Percentiles rank a stretch among this genome's conserved stretches.
phyloP scores from a whole-genome alignment of 2,329 filamentous ascomycete genomes.

The Talaromyces sp. region DNA sequence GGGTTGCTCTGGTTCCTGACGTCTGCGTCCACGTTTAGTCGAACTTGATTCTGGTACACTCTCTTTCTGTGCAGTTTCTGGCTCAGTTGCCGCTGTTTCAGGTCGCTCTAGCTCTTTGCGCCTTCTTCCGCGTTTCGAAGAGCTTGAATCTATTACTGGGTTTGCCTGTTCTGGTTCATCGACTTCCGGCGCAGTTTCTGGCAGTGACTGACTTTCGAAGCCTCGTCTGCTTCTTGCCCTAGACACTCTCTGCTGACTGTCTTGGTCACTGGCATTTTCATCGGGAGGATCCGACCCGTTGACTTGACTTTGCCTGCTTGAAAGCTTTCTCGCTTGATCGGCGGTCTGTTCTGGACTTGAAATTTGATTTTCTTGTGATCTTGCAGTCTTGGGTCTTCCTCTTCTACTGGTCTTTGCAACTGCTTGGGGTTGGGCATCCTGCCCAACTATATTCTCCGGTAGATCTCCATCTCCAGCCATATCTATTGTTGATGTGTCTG shows the following conservation, averaged over 20 bases:
- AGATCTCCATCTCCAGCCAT: neutral
- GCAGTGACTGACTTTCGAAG: neutral
- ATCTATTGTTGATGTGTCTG: neutral
- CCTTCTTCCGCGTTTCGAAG: neutral
- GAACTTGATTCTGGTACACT: neutral
- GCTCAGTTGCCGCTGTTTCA: neutral
- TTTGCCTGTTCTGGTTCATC: neutral
- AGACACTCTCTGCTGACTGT: neutral
- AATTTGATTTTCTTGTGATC: neutral
- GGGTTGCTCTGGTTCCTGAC: neutral
- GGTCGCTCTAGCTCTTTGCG: neutral
- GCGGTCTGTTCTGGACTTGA: neutral
- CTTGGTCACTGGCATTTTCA: neutral
- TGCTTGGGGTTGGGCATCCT: slow-evolving; percentile 1
- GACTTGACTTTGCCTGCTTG: neutral
- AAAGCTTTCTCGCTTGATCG: neutral
- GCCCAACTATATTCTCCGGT: neutral
- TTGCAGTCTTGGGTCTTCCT: slow-evolving; percentile 5
- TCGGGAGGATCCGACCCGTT: neutral
- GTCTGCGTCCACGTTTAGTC: slow-evolving; percentile 1
- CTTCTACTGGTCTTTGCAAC: neutral
- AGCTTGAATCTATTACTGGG: neutral
- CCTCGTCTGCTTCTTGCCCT: slow-evolving; percentile 6
- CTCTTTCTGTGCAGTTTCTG: neutral
- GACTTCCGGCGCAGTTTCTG: neutral